Evolutionary conservation across 306 rosid genomes (phyloP), one percentile per base, ranked within the genome.

Genomic region (Dryas drummondii): DNA sequence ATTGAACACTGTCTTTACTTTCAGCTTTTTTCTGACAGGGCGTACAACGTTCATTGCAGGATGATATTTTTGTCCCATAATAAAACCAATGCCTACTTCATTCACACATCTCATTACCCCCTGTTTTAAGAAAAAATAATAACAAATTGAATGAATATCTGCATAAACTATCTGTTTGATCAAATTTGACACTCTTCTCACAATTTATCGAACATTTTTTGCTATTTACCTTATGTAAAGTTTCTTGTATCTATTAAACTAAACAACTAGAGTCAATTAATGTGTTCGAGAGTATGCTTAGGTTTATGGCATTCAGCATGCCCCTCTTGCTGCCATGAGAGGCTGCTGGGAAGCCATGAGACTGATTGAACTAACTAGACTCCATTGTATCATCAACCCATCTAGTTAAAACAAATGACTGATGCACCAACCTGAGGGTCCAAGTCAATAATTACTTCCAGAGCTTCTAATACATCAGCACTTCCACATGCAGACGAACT

Each of bases 401-500:
- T 4, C n/a, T 19, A 51, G 12, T 15, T 3, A 15, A 76, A 52
- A 60, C 41, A 32, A 60, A 72, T 58, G 37, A 26, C 9, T 16
- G 55, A 61, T 1, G 48, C 76, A 69, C 89, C 54, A 75, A 84
- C 90, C 99, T 90, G 82, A 41, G 99, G 89, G n/a, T 86, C 92
- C 55, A 96, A 79, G 78, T 96, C 96, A 74, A 87, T 84, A 54
- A 75, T 80, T 66, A 94, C 82, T 70, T 91, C 97, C 78, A 94
- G n/a, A 15, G 81, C 92, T 82, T 94, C 97, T 51, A 94, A 82
- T 51, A 92, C 99, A 46, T 94, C 99, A 53, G 97, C 99, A 85
- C 99, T 94, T 80, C 99, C 99, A 81, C 99, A 92, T 0, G 97
- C 93, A 3, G 99, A 94, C 68, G 97, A 92, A 84, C 97, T 94